Evolutionary conservation across 1,139 yeast genomes (phyloP), one percentile per base, ranked within the genome.

Genomic region (Lodderomyces oxycetoniae): DNA sequence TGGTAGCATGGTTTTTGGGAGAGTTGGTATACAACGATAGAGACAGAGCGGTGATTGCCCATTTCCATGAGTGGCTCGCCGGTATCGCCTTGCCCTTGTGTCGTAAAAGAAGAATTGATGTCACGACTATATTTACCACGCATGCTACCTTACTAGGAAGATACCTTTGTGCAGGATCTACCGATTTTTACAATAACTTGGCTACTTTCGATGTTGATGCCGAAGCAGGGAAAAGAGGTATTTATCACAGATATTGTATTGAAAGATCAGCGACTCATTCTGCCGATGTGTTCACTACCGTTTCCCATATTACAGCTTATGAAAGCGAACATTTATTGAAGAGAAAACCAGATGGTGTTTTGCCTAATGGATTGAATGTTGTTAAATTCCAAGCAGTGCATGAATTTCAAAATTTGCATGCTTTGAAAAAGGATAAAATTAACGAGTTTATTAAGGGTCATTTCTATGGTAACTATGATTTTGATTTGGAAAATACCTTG

Each of bases 41-140:
- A 24, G 82, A 82, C 35, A 76, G 88, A 44, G 96, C 97, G 1
- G 89, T 91, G 34, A 80, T 91, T 45, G 84, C 94, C 38, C 98
- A 91, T 55, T 88, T 86, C 62, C 98, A 91, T 62, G 98, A 91
- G 61, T 91, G 98, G 98, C 71, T 91, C 37, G 97, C 98, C 1
- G 97, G 97, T 48, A 87, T 91, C 30, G 96, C 96, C 1, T 67
- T 91, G 44, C 97, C 98, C 0, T 68, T 91, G 43, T 88, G 96
- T 59, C 71, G 96, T 50, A 86, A 86, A 60, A 78, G 97, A 53
- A 74, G 89, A 51, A 82, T 91, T 41, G 98, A 91, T 52, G 88
- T 87, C 39, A 87, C 96, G 41, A 89, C 98, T 31, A 84, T 91
- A 45, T 91, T 91, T 69, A 91, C 98, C 36, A 91, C 98, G 25